These are phyloP conservation scores for Hanseniaspora lindneri DNA, from an alignment of 805 yeast species.

Conservation along the genomic window DNA sequence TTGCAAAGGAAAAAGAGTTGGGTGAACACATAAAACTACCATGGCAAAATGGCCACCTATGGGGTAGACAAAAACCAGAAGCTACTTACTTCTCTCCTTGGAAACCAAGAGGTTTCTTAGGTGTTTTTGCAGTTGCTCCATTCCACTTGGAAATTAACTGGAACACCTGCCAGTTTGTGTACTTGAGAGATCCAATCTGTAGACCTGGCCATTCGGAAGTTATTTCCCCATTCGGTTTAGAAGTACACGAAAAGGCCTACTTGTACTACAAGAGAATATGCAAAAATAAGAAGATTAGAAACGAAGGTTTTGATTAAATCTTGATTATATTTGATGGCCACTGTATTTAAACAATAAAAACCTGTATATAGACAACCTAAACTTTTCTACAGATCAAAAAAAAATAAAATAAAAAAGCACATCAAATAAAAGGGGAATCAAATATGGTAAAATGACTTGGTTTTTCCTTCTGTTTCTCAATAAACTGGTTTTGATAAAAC, in stretches of 20 bases:
- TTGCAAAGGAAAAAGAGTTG: constrained; percentile 41
- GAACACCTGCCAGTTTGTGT: constrained; percentile 90
- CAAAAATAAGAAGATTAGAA: constrained; percentile 22
- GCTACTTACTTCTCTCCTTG: constrained; percentile 93
- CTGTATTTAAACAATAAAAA: background rate
- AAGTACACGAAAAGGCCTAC: constrained; percentile 83
- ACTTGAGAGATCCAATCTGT: constrained; percentile 91
- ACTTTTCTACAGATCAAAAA: no score
- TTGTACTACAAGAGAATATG: constrained; percentile 83
- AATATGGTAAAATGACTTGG: no score
- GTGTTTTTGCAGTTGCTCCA: constrained; percentile 86
- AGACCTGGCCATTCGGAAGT: constrained; percentile 96
- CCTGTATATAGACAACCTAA: background rate
- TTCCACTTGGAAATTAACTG: constrained; percentile 84
- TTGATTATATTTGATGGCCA: background rate
- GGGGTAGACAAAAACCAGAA: constrained; percentile 64
- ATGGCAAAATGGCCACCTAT: constrained; percentile 64
- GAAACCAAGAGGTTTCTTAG: constrained; percentile 86
- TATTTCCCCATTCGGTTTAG: constrained; percentile 72
- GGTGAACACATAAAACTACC: constrained; percentile 47
- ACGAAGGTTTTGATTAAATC: constrained; percentile 4
- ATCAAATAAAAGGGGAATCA: no score
- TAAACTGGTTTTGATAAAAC: no score
- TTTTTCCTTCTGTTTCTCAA: no score
- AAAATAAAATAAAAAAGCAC: no score